Evolutionary conservation across 2,329 filamentous ascomycete species (phyloP).

Genomic region (Neocucurbitaria cava): DNA sequence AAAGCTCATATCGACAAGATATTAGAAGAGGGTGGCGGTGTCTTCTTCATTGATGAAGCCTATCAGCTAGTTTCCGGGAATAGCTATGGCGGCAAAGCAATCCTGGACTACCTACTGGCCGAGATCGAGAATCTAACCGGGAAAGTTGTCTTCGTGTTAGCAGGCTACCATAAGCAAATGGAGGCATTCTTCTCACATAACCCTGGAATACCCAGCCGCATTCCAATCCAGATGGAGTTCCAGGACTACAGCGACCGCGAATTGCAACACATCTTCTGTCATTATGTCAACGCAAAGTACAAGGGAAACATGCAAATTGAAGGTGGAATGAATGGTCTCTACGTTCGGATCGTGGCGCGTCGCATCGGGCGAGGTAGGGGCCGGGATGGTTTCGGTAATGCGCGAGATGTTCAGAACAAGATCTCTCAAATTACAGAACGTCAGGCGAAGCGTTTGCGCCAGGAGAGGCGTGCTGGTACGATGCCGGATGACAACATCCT

Average conservation of each 20-base stretch:
- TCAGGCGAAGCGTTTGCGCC: conserved; percentile 64
- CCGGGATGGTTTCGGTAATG: conserved; percentile 75
- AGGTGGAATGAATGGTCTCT: conserved; percentile 65
- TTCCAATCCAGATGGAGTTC: conserved; percentile 71
- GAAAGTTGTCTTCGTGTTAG: conserved; percentile 74
- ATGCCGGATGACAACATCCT: conserved; percentile 65
- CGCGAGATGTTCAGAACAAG: conserved; percentile 70
- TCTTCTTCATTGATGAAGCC: conserved; percentile 79
- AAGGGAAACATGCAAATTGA: conserved; percentile 64
- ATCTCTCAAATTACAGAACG: conserved; percentile 62
- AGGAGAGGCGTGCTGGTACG: conserved; percentile 52
- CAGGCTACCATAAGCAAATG: conserved; percentile 78
- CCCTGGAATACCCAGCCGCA: conserved; percentile 71
- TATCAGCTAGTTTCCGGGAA: conserved; percentile 73
- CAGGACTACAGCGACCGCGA: conserved; percentile 72
- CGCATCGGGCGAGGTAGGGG: conserved; percentile 69
- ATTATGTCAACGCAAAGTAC: conserved; percentile 63
- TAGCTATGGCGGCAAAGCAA: conserved; percentile 63
- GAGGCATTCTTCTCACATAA: conserved; percentile 79
- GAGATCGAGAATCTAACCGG: conserved; percentile 76
- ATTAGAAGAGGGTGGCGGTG: conserved; percentile 67
- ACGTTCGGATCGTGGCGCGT: conserved; percentile 67
- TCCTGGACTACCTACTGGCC: conserved; percentile 74
- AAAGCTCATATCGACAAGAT: conserved; percentile 66
- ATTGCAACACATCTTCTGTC: conserved; percentile 66